A percentile compares a stretch with the other conserved stretches of the same genome.
Conservation (phyloP, 768 basidiomycete species). For the Tulasnella sp. region DNA sequence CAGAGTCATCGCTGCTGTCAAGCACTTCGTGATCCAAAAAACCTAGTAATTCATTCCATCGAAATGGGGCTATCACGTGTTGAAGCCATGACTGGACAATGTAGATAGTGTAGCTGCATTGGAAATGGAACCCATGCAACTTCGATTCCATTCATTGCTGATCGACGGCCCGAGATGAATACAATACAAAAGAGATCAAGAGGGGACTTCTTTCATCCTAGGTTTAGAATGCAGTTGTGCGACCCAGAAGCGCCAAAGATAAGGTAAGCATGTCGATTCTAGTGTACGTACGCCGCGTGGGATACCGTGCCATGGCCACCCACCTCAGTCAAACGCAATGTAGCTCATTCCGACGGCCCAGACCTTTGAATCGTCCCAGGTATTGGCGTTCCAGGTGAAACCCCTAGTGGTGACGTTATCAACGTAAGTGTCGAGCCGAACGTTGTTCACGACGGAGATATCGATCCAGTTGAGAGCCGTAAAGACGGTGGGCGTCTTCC, state of each 20-base stretch:
- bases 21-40: no score
- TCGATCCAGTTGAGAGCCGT: slow-evolving; percentile 31
- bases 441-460: background rate
- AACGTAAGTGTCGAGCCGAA: background rate
- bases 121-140: no score
- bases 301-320: background rate
- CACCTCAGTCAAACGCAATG: slow-evolving; percentile 1
- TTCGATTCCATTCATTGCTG: no score
- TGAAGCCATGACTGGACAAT: no score
- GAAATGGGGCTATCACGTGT: no score
- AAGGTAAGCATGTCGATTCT: no score
- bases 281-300: no score
- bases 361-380: slow-evolving; percentile 29
- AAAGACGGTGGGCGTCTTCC: slow-evolving; percentile 23
- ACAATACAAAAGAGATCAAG: background rate
- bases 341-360: slow-evolving; percentile 32
- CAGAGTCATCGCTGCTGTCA: no score
- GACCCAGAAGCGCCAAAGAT: no score
- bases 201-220: background rate
- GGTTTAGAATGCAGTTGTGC: background rate
- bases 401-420: slow-evolving; percentile 21
- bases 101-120: no score
- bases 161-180: background rate
- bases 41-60: no score
- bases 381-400: slow-evolving; percentile 34